Percentiles rank a stretch among this genome's conserved stretches.
These are phyloP conservation scores for Protomyces arabidopsidicola DNA, from an alignment of 1,139 yeast genomes.

Conservation along the genomic window DNA sequence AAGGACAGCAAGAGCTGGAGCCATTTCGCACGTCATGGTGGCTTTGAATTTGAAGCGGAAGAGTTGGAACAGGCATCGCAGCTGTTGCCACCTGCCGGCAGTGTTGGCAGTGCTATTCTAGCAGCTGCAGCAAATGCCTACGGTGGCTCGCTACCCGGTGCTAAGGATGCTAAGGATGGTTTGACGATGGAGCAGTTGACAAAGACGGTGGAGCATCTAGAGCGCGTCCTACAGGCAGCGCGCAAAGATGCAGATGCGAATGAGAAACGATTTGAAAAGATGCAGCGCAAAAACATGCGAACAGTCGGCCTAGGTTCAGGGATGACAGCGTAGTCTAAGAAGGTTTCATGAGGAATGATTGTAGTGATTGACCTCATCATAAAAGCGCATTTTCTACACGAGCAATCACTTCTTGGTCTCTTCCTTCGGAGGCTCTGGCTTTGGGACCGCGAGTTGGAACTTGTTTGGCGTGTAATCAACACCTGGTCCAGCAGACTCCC, in stretches of 20 bases:
- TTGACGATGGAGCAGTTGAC: background rate
- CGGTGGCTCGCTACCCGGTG: conserved; percentile 22
- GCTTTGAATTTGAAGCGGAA: conserved; percentile 2
- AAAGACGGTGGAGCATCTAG: conserved; percentile 29
- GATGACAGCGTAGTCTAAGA: background rate
- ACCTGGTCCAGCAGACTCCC: conserved; percentile 92
- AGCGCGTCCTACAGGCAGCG: conserved; percentile 29
- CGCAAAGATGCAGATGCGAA: conserved; percentile 29
- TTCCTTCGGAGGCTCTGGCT: conserved; percentile 53
- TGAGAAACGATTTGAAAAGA: conserved; percentile 30
- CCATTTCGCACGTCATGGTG: background rate
- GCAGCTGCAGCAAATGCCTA: conserved; percentile 21
- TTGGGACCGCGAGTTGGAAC: conserved; percentile 76
- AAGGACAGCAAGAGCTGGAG: background rate
- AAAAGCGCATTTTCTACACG: background rate
- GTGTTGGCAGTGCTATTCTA: conserved; percentile 8
- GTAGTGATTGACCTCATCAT: background rate
- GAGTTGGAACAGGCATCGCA: conserved; percentile 13
- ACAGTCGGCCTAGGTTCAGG: background rate
- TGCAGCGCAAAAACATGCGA: conserved; percentile 29
- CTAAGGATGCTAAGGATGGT: background rate
- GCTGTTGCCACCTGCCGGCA: conserved; percentile 9
- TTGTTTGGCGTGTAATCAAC: conserved; percentile 74
- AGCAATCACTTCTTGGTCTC: conserved; percentile 37
- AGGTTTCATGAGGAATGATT: background rate